Percentiles rank a stretch among this genome's conserved stretches.
Conservation (phyloP, 2,329 filamentous ascomycete species). For the Calonectria pseudoreteaudii region DNA sequence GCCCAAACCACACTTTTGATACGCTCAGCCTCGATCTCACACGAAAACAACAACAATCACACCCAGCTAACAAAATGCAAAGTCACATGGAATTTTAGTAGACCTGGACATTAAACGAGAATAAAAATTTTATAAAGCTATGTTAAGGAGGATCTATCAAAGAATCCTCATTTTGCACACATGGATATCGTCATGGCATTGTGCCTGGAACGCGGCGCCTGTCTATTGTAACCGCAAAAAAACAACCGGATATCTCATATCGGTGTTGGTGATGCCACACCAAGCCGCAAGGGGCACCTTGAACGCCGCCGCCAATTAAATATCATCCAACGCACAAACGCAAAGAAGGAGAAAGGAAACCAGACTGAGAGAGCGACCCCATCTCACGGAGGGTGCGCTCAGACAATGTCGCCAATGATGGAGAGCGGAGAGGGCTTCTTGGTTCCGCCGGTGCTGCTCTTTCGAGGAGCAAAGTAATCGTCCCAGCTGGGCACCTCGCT, state of each 20-base stretch:
- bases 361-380: neutral
- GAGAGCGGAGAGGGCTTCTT: neutral
- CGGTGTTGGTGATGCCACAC: neutral
- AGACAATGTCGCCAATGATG: neutral
- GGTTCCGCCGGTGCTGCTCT: neutral
- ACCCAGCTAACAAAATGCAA: neutral
- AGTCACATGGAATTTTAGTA: neutral
- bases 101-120: neutral
- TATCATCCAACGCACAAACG: neutral
- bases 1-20: no score
- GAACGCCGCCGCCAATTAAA: neutral
- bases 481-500: neutral
- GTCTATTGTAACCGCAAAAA: neutral
- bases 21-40: no score
- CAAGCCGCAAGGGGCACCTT: neutral
- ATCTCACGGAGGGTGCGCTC: neutral
- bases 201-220: neutral
- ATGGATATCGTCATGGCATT: neutral
- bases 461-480: neutral
- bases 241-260: neutral
- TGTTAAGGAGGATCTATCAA: neutral
- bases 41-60: no score
- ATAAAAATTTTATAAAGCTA: neutral
- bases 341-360: neutral
- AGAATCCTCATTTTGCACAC: neutral